phyloP scores from a whole-genome alignment of 768 basidiomycete species.

The Termitomyces sp. region DNA sequence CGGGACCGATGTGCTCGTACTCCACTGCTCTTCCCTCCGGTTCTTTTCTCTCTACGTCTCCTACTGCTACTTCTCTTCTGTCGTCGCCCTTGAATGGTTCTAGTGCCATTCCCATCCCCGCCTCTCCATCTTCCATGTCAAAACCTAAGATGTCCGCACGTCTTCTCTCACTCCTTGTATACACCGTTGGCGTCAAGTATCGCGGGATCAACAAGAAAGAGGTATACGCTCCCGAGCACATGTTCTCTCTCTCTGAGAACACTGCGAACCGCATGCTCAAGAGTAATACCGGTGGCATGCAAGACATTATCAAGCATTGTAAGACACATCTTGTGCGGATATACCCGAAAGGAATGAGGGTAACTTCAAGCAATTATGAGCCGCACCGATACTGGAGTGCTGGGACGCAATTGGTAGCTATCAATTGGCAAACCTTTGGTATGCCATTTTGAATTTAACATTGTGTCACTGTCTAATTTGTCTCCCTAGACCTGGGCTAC shows the following conservation, averaged over 20 bases:
- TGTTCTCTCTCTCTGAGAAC: conserved; percentile 91
- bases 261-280: conserved; percentile 75
- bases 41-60: background rate
- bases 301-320: conserved; percentile 78
- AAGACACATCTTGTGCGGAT: conserved; percentile 79
- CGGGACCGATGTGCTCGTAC: background rate
- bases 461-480: background rate
- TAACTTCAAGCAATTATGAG: conserved; percentile 85
- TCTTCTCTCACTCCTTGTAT: conserved; percentile 79
- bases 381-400: conserved; percentile 90
- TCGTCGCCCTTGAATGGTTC: conserved; percentile 6
- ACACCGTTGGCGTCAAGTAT: conserved; percentile 95
- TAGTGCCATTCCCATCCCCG: conserved; percentile 6
- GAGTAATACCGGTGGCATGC: conserved; percentile 18
- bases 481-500: conserved; percentile 68
- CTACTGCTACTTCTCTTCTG: conserved; percentile 1
- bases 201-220: conserved; percentile 90
- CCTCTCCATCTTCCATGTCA: conserved; percentile 15
- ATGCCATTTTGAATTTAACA: conserved; percentile 18
- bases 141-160: conserved; percentile 73
- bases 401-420: conserved; percentile 86
- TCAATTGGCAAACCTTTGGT: conserved; percentile 98
- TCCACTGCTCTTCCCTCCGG: background rate
- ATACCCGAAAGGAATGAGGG: conserved; percentile 82
- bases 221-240: conserved; percentile 76